Percentiles rank a stretch among this genome's conserved stretches.
Evolutionary conservation across 2,329 filamentous ascomycete species (phyloP).

Genomic region (Ophiocordyceps robertsii): DNA sequence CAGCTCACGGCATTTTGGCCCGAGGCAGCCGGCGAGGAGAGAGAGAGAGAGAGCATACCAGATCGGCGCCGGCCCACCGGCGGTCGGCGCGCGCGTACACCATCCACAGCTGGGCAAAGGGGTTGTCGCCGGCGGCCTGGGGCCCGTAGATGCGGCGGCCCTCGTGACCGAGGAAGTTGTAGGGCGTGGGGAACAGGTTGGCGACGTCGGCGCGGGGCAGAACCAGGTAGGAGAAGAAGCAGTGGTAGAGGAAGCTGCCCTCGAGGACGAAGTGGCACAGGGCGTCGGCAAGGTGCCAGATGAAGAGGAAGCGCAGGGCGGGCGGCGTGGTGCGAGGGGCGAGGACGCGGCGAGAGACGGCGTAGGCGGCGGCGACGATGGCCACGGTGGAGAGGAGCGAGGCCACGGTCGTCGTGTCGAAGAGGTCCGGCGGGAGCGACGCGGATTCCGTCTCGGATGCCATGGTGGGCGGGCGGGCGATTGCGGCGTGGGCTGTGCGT

Average conservation of each 20-base stretch:
- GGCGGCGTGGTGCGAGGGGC: conserved; percentile 31
- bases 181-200: conserved; percentile 31
- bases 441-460: conserved; percentile 3
- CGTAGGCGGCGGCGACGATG: conserved; percentile 36
- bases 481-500: too few species aligned
- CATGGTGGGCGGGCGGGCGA: conserved; percentile 2
- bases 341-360: conserved; percentile 30
- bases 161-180: conserved; percentile 36
- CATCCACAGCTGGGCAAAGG: conserved; percentile 52
- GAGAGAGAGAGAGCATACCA: conserved; percentile 26
- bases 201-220: conserved; percentile 14
- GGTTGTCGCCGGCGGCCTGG: conserved; percentile 39
- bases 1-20: too few species aligned
- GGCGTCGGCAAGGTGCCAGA: conserved; percentile 91
- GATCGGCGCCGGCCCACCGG: conserved; percentile 49
- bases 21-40: neutral
- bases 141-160: conserved; percentile 38
- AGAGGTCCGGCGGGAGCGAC: conserved; percentile 37
- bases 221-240: conserved; percentile 55
- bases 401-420: conserved; percentile 45
- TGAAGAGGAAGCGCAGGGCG: conserved; percentile 64
- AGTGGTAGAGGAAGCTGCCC: conserved; percentile 84
- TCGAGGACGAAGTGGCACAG: conserved; percentile 87
- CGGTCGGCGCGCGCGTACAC: conserved; percentile 52
- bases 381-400: conserved; percentile 42